These are phyloP conservation scores for Xylariaceae sp. DNA, from an alignment of 2,329 filamentous ascomycete genomes.

Conservation along the genomic window DNA sequence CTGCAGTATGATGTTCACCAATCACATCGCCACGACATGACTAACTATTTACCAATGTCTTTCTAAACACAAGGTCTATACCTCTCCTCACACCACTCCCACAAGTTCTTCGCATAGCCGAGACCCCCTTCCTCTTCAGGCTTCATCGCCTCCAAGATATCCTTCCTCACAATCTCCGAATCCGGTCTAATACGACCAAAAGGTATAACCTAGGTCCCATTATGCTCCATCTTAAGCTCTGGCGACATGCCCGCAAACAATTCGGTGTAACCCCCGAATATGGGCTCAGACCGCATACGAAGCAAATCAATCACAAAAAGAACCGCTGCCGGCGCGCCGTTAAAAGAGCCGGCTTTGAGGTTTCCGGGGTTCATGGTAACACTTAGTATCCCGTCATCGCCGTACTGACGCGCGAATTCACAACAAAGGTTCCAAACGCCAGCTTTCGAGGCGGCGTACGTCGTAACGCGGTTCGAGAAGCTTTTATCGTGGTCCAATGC, in stretches of 20 bases:
- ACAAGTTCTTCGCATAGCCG: constrained; percentile 25
- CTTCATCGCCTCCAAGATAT: constrained; percentile 28
- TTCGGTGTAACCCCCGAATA: constrained; percentile 20
- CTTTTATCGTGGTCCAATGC: constrained; percentile 11
- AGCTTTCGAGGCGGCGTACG: constrained; percentile 35
- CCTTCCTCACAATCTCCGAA: constrained; percentile 20
- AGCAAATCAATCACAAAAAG: constrained; percentile 9
- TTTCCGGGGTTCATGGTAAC: constrained; percentile 37
- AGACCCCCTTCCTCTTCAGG: constrained; percentile 27
- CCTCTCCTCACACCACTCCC: constrained; percentile 28
- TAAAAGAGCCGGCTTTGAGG: constrained; percentile 25
- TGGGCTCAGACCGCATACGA: constrained; percentile 13
- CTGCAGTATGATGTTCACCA: neutral
- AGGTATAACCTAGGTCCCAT: constrained; percentile 16
- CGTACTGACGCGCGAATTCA: constrained; percentile 30
- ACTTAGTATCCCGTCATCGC: constrained; percentile 21
- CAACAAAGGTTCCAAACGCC: constrained; percentile 34
- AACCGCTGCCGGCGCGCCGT: constrained; percentile 13
- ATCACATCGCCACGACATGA: neutral
- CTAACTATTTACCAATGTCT: neutral
- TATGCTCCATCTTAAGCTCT: constrained; percentile 19
- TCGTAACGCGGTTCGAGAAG: constrained; percentile 23
- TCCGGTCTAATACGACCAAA: constrained; percentile 20
- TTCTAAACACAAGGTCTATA: neutral
- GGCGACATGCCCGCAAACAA: constrained; percentile 21